These are phyloP conservation scores for Malassezia yamatoensis DNA, from an alignment of 1,284 basidiomycete species.

Conservation along the genomic window DNA sequence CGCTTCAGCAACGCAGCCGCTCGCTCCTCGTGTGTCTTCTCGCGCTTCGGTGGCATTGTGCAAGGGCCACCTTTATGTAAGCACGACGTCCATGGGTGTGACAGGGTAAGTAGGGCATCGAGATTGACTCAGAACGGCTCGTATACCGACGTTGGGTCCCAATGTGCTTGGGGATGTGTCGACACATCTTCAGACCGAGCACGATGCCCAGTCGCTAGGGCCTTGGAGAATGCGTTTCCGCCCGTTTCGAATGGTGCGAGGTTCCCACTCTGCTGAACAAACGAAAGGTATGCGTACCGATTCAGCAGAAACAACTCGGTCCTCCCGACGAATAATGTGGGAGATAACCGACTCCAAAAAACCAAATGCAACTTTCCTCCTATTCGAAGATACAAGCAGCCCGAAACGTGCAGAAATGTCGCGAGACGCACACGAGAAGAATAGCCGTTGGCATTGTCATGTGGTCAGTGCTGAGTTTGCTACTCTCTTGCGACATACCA, in stretches of 20 bases:
- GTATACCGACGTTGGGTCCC: conserved; percentile 9
- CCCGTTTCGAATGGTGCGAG: conserved; percentile 2
- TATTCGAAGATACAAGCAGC: conserved; percentile 11
- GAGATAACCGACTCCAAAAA: conserved; percentile 7
- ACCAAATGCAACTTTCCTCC: conserved; percentile 7
- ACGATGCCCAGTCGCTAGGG: conserved; percentile 7
- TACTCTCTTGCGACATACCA: conserved; percentile 14
- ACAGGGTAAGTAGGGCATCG: conserved; percentile 8
- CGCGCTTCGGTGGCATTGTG: conserved; percentile 2
- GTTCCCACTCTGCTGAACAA: background rate
- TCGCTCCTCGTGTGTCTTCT: conserved; percentile 7
- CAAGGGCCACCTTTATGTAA: conserved; percentile 4
- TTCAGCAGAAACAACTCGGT: background rate
- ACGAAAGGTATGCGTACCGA: conserved; percentile 1
- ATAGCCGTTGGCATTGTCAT: conserved; percentile 12
- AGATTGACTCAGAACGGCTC: conserved; percentile 10
- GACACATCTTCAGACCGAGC: conserved; percentile 11
- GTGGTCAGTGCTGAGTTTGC: conserved; percentile 11
- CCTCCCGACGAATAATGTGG: conserved; percentile 14
- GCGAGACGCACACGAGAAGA: no score
- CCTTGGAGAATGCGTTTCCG: conserved; percentile 14
- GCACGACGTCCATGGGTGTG: conserved; percentile 9
- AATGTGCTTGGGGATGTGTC: conserved; percentile 7
- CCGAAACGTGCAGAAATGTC: conserved; percentile 10
- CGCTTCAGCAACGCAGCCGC: conserved; percentile 9